phyloP scores from a whole-genome alignment of 2,329 filamentous ascomycete species.

The Chalara sp. region DNA sequence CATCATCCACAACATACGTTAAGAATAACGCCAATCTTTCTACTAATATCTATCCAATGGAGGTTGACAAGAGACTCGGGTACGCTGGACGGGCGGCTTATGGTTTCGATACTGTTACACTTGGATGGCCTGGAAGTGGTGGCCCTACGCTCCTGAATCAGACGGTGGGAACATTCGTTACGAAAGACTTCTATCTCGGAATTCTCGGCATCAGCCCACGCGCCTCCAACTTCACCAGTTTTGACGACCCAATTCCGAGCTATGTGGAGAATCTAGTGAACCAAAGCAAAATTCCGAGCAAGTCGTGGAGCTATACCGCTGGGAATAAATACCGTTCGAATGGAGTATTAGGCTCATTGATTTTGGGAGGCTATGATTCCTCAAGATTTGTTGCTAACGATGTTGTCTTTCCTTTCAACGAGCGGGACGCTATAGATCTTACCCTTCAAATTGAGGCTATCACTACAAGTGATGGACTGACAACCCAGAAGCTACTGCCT shows the following conservation, averaged over 20 bases:
- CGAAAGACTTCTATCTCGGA: constrained; percentile 10
- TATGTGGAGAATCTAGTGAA: constrained; percentile 23
- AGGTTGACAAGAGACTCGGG: constrained; percentile 31
- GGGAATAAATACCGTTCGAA: constrained; percentile 32
- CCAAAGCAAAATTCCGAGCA: neutral
- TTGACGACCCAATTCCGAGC: constrained; percentile 27
- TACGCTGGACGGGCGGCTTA: constrained; percentile 20
- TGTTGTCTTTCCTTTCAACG: constrained; percentile 31
- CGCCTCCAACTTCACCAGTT: constrained; percentile 29
- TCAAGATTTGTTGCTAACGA: constrained; percentile 30
- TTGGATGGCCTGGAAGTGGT: constrained; percentile 13
- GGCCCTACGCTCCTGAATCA: constrained; percentile 7
- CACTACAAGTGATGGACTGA: constrained; percentile 17
- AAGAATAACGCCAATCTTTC: constrained; percentile 26
- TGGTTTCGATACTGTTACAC: constrained; percentile 8
- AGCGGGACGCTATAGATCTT: constrained; percentile 30
- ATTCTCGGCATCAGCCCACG: constrained; percentile 31
- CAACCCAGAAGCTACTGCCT: constrained; percentile 6
- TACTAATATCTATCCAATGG: constrained; percentile 13
- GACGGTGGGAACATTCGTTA: constrained; percentile 2
- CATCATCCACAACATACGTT: constrained; percentile 48
- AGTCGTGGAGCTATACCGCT: constrained; percentile 33
- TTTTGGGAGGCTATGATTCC: constrained; percentile 33
- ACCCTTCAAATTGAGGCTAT: constrained; percentile 29
- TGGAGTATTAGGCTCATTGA: constrained; percentile 29